phyloP scores from a whole-genome alignment of 306 rosid species.

The Quillaja saponaria region DNA sequence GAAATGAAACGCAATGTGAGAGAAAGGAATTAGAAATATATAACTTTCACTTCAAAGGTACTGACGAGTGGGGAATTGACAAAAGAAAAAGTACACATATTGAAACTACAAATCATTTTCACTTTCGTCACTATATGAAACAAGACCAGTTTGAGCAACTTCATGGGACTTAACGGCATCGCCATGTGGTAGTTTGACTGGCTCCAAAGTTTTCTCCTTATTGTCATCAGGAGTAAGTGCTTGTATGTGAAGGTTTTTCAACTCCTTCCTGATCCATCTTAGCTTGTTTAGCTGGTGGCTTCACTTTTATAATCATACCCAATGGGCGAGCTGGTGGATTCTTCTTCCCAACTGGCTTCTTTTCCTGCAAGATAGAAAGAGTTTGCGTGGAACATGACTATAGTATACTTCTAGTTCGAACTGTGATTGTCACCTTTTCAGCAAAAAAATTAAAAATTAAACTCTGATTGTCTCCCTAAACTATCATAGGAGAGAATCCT shows the following conservation, averaged over 20 bases:
- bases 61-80: too few relatives aligned
- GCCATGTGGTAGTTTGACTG: conserved; percentile 30
- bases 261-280: conserved; percentile 47
- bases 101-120: conserved; percentile 55
- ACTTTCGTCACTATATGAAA: conserved; percentile 87
- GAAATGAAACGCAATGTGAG: neutral
- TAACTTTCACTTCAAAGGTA: neutral
- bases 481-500: neutral
- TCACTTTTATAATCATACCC: conserved; percentile 70
- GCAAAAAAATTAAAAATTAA: too few relatives aligned
- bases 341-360: conserved; percentile 55
- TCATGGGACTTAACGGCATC: conserved; percentile 37
- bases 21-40: neutral
- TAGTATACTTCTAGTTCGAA: conserved; percentile 1
- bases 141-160: conserved; percentile 51
- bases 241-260: conserved; percentile 38
- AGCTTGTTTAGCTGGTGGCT: conserved; percentile 75
- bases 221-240: conserved; percentile 19
- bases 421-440: neutral
- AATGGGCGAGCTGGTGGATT: conserved; percentile 50
- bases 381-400: conserved; percentile 8
- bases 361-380: conserved; percentile 54
- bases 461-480: neutral
- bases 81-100: neutral
- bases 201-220: conserved; percentile 32